Conservation (phyloP, 495 filamentous ascomycete genomes). For the Pyrenula massariospora region DNA sequence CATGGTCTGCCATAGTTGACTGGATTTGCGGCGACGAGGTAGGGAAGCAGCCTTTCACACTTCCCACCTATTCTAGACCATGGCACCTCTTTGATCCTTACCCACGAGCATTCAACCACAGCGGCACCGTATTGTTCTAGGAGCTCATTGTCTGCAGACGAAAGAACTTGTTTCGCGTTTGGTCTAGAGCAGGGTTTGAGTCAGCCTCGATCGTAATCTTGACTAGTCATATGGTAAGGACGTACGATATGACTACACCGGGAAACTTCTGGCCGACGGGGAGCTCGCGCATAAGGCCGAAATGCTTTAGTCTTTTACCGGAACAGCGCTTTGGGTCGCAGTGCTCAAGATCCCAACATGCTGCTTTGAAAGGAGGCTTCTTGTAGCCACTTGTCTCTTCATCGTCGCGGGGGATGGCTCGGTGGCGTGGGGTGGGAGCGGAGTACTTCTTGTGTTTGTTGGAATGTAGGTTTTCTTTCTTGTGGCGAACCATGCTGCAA, state of each 20-base stretch:
- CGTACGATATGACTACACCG: conserved; percentile 79
- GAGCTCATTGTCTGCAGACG: conserved; percentile 65
- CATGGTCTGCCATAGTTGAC: conserved; percentile 96
- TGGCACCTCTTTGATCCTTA: conserved; percentile 78
- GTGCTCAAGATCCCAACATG: conserved; percentile 95
- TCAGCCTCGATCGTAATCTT: not conserved
- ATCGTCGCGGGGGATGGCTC: conserved; percentile 28
- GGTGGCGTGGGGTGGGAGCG: conserved; percentile 29
- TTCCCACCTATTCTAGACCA: conserved; percentile 89
- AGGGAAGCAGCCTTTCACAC: conserved; percentile 83
- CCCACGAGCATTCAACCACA: conserved; percentile 97
- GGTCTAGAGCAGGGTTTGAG: conserved; percentile 38
- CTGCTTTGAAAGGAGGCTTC: conserved; percentile 70
- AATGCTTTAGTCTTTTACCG: conserved; percentile 81
- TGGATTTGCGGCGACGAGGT: conserved; percentile 89
- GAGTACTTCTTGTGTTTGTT: conserved; percentile 53
- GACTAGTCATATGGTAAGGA: conserved; percentile 7
- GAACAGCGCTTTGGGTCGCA: conserved; percentile 97
- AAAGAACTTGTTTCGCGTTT: conserved; percentile 77
- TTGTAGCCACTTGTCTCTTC: conserved; percentile 17
- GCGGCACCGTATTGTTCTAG: conserved; percentile 85
- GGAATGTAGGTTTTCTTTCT: conserved; percentile 71
- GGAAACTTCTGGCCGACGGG: conserved; percentile 80
- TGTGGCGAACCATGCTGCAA: conserved; percentile 80
- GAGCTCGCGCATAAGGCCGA: conserved; percentile 88